Conservation (phyloP, 768 basidiomycete species). For the Kwoniella dejecticola region DNA sequence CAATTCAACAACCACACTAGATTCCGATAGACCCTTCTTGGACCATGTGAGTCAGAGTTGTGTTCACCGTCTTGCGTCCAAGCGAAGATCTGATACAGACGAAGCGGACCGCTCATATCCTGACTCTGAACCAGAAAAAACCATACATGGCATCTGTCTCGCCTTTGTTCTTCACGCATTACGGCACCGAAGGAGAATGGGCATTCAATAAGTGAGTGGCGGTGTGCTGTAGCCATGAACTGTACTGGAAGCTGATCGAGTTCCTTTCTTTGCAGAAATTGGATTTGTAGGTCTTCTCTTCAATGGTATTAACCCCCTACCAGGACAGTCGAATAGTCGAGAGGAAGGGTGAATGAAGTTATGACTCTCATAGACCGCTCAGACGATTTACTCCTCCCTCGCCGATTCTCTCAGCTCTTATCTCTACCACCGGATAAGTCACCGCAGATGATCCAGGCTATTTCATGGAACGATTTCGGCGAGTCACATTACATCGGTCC, state of each 20-base stretch:
- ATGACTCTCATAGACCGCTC: slow-evolving; percentile 42
- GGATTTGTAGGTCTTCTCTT: slow-evolving; percentile 45
- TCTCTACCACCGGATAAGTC: slow-evolving; percentile 20
- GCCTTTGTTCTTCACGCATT: slow-evolving; percentile 56
- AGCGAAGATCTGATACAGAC: background rate
- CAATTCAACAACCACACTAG: slow-evolving; percentile 29
- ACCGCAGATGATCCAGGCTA: slow-evolving; percentile 53
- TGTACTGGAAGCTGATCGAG: no score
- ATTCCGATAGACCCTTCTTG: slow-evolving; percentile 48
- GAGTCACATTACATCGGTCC: slow-evolving; percentile 54
- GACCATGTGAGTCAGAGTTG: slow-evolving; percentile 25
- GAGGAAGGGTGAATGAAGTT: background rate
- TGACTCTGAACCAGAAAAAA: slow-evolving; percentile 27
- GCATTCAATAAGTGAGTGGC: slow-evolving; percentile 53
- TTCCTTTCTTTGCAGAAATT: slow-evolving; percentile 44
- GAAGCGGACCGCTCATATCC: no score
- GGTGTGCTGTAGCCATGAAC: no score
- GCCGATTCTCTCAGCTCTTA: slow-evolving; percentile 47
- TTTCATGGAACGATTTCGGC: slow-evolving; percentile 57
- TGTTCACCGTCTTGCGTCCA: background rate
- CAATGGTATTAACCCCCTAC: background rate
- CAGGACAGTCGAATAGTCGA: background rate
- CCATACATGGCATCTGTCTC: slow-evolving; percentile 56
- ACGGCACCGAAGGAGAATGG: slow-evolving; percentile 51
- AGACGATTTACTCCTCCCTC: slow-evolving; percentile 52